A percentile compares a stretch with the other conserved stretches of the same genome.
Evolutionary conservation across 768 basidiomycete genomes (phyloP).

Genomic region (Mycena maculata): DNA sequence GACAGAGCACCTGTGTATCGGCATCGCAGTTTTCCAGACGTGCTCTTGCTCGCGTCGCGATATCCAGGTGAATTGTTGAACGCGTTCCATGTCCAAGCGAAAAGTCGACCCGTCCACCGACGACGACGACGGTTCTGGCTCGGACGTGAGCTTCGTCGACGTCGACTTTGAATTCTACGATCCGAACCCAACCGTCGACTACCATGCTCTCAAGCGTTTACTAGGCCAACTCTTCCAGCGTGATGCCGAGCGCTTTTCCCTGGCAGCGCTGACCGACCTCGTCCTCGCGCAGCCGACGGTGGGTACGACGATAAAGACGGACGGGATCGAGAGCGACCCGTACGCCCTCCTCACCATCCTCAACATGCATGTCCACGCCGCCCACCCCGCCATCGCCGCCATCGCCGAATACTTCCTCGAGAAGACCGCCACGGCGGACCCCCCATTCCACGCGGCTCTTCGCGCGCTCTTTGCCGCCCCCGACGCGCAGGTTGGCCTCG

Average conservation of each 20-base stretch:
- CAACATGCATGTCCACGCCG: conserved; percentile 80
- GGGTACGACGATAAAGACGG: conserved; percentile 93
- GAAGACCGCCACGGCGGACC: conserved; percentile 62
- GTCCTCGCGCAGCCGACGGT: conserved; percentile 79
- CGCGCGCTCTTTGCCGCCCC: conserved; percentile 61
- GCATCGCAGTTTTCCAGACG: no score
- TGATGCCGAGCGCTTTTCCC: conserved; percentile 79
- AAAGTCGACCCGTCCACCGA: conserved; percentile 48
- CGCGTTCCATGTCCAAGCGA: conserved; percentile 63
- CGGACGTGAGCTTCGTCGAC: conserved; percentile 70
- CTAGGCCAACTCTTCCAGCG: conserved; percentile 74
- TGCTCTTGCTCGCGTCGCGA: no score
- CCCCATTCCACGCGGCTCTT: conserved; percentile 64
- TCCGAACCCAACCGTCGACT: conserved; percentile 84
- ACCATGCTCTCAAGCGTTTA: conserved; percentile 84
- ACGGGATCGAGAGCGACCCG: conserved; percentile 90
- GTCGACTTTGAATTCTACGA: conserved; percentile 97
- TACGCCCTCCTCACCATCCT: conserved; percentile 89
- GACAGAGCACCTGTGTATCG: no score
- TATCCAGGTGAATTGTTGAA: no score
- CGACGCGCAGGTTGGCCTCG: conserved; percentile 76
- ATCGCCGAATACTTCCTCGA: conserved; percentile 77
- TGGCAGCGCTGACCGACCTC: conserved; percentile 83
- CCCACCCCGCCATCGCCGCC: conserved; percentile 76
- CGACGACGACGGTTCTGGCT: conserved; percentile 47